Evolutionary conservation across 176 grass and related monocot species (phyloP).

Genomic region (Poa annua): DNA sequence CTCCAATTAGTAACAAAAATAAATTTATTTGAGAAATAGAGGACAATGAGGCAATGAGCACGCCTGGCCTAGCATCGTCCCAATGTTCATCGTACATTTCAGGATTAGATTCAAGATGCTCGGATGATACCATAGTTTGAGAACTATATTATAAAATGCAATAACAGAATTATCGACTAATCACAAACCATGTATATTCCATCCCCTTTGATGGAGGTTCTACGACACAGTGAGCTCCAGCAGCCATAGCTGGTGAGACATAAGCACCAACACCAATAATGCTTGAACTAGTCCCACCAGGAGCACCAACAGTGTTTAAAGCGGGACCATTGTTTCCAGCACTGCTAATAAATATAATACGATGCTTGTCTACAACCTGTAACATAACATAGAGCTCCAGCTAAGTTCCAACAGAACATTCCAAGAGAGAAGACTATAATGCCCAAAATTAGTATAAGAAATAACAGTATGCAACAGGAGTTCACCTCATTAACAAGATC

Average conservation of each 20-base stretch:
- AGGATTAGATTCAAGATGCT: constrained; percentile 6
- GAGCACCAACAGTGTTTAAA: constrained; percentile 93
- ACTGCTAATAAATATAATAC: constrained; percentile 92
- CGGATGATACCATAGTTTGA: constrained; percentile 18
- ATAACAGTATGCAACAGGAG: constrained; percentile 35
- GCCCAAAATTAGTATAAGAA: constrained; percentile 24
- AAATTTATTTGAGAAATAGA: constrained; percentile 7
- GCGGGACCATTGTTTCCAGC: constrained; percentile 91
- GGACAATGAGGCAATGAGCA: not conserved
- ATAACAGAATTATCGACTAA: not conserved
- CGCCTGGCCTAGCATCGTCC: not conserved
- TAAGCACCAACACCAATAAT: constrained; percentile 99
- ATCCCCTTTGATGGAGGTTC: constrained; percentile 82
- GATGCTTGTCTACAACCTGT: constrained; percentile 93
- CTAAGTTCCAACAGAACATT: constrained; percentile 41
- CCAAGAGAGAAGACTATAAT: constrained; percentile 15
- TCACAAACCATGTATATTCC: constrained; percentile 93
- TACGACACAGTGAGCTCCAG: constrained; percentile 92
- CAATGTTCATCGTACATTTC: not conserved
- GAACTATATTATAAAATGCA: not conserved
- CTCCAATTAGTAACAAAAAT: constrained; percentile 34
- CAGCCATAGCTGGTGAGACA: constrained; percentile 98
- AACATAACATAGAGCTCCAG: constrained; percentile 44
- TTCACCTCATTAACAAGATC: constrained; percentile 94
- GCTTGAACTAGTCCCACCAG: constrained; percentile 93